phyloP scores from a whole-genome alignment of 2,329 filamentous ascomycete species.

The Monosporascus ibericus region DNA sequence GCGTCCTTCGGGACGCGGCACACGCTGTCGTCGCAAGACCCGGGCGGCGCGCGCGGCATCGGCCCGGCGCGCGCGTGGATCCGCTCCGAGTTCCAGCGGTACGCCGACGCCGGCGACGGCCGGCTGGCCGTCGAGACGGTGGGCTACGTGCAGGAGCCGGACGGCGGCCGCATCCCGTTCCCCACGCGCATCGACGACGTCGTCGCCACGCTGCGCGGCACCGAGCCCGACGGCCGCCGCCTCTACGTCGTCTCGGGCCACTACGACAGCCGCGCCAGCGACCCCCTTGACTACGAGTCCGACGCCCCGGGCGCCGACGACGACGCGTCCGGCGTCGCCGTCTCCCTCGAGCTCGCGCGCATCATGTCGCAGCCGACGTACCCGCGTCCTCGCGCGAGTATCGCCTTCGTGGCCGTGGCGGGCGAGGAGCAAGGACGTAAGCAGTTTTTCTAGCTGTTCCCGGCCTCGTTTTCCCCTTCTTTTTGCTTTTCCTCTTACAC shows the following conservation, averaged over 20 bases:
- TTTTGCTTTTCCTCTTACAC: no score
- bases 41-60: slow-evolving; percentile 41
- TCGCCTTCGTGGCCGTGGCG: slow-evolving; percentile 50
- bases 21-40: slow-evolving; percentile 47
- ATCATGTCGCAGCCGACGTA: slow-evolving; percentile 38
- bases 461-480: no score
- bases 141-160: slow-evolving; percentile 42
- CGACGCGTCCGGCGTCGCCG: slow-evolving; percentile 48
- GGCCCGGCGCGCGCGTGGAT: slow-evolving; percentile 54
- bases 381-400: slow-evolving; percentile 39
- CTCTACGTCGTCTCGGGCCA: slow-evolving; percentile 50
- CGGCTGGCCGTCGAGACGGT: slow-evolving; percentile 43
- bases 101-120: slow-evolving; percentile 42
- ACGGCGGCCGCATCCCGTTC: slow-evolving; percentile 40
- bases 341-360: slow-evolving; percentile 50
- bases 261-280: slow-evolving; percentile 46
- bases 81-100: slow-evolving; percentile 39
- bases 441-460: no score
- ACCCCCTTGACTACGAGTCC: slow-evolving; percentile 43
- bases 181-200: slow-evolving; percentile 49
- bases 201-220: slow-evolving; percentile 44
- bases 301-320: slow-evolving; percentile 54
- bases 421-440: slow-evolving; percentile 47
- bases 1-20: slow-evolving; percentile 52
- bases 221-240: slow-evolving; percentile 35